Conservation (phyloP, 2,329 filamentous ascomycete species). For the Cordyceps cicadae region DNA sequence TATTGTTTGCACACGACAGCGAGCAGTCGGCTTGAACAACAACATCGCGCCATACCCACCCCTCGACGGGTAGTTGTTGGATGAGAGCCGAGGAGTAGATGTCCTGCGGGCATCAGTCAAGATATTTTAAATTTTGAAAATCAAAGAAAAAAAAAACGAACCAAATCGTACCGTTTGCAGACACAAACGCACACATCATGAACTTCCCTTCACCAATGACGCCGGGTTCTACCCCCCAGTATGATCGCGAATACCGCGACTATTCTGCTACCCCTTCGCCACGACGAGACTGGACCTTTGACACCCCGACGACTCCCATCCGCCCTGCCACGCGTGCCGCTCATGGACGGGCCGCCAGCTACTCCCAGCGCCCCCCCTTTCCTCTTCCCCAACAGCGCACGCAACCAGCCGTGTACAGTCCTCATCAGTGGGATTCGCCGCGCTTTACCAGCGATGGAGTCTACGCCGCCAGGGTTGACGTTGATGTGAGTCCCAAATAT, state of each 20-base stretch:
- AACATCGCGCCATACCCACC: slow-evolving; percentile 11
- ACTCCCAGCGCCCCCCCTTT: slow-evolving; percentile 21
- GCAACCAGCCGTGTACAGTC: slow-evolving; percentile 33
- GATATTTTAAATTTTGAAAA: not conserved
- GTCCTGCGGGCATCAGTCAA: slow-evolving; percentile 23
- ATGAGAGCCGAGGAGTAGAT: slow-evolving; percentile 18
- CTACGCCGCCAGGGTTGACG: slow-evolving; percentile 43
- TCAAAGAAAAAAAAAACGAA: slow-evolving; percentile 7
- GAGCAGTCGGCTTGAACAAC: slow-evolving; percentile 12
- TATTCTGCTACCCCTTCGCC: slow-evolving; percentile 49
- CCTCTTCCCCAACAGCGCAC: slow-evolving; percentile 16
- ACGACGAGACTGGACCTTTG: slow-evolving; percentile 39
- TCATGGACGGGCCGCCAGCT: slow-evolving; percentile 30
- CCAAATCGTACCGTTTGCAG: slow-evolving; percentile 12
- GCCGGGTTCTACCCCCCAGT: slow-evolving; percentile 39
- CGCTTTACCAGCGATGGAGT: slow-evolving; percentile 55
- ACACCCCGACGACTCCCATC: slow-evolving; percentile 38
- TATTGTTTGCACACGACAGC: slow-evolving; percentile 11
- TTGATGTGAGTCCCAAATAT: slow-evolving; percentile 55
- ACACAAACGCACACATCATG: slow-evolving; percentile 34
- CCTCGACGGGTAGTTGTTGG: slow-evolving; percentile 11
- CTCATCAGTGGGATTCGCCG: slow-evolving; percentile 40
- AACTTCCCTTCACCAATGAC: slow-evolving; percentile 33
- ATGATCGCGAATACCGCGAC: slow-evolving; percentile 46
- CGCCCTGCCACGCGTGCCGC: slow-evolving; percentile 46